Percentiles rank a stretch among this genome's conserved stretches.
phyloP scores from a whole-genome alignment of 495 filamentous ascomycete genomes.

The Lophiostoma macrostomum region DNA sequence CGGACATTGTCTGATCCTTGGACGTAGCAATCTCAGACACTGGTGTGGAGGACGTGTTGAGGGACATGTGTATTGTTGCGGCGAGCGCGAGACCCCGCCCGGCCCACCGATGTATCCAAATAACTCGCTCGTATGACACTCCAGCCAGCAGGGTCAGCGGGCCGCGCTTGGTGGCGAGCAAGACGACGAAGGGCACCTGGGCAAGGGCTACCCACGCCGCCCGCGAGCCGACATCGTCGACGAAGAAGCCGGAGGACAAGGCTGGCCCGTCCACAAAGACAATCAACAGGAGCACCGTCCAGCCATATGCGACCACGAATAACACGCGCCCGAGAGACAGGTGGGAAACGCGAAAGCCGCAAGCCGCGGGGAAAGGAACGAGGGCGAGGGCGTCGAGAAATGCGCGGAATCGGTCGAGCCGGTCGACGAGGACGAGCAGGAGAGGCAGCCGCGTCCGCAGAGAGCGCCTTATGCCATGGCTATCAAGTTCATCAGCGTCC shows the following conservation, averaged over 20 bases:
- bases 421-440: too few relatives aligned
- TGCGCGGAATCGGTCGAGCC: neutral
- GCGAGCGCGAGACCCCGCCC: conserved; percentile 33
- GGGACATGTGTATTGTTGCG: conserved; percentile 34
- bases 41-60: conserved; percentile 30
- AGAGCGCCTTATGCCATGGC: neutral
- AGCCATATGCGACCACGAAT: neutral
- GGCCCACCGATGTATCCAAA: conserved; percentile 37
- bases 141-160: conserved; percentile 28
- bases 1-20: conserved; percentile 31
- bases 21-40: conserved; percentile 29
- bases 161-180: conserved; percentile 34
- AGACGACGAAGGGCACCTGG: conserved; percentile 35
- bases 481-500: too few relatives aligned
- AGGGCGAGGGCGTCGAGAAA: neutral
- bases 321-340: neutral
- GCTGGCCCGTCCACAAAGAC: conserved; percentile 9
- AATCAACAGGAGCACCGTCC: neutral
- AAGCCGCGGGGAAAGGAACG: neutral
- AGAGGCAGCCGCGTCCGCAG: neutral
- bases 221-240: conserved; percentile 37
- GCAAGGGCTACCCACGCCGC: conserved; percentile 37
- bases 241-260: conserved; percentile 16
- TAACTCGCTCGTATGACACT: conserved; percentile 37
- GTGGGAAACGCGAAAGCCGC: neutral